These are phyloP conservation scores for Capsella bursapastoris DNA, from an alignment of 345 rosid genomes.

Conservation along the genomic window DNA sequence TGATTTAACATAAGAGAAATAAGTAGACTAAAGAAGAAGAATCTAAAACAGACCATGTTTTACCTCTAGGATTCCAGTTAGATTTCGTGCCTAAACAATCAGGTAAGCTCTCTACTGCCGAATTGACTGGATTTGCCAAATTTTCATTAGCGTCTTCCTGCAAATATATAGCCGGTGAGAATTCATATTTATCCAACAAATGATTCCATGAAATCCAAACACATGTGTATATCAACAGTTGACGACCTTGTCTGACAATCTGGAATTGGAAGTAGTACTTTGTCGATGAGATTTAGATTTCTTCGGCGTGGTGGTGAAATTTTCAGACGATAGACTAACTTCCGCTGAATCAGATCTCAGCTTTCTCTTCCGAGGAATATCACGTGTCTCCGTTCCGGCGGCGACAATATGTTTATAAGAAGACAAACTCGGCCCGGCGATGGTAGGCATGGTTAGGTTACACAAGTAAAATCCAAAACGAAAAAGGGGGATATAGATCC, in stretches of 20 bases:
- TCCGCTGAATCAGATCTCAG: slow-evolving; percentile 48
- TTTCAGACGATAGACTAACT: not conserved
- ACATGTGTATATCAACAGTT: too few species aligned
- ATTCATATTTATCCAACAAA: not conserved
- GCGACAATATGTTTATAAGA: slow-evolving; percentile 36
- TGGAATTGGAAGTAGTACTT: too few species aligned
- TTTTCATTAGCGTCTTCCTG: slow-evolving; percentile 22
- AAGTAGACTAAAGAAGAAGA: not conserved
- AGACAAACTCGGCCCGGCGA: slow-evolving; percentile 48
- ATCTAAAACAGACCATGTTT: slow-evolving; percentile 2
- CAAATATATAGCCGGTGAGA: slow-evolving; percentile 1
- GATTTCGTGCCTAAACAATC: slow-evolving; percentile 36
- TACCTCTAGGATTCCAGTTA: slow-evolving; percentile 72
- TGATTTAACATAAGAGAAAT: not conserved
- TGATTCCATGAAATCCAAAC: too few species aligned
- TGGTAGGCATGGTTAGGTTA: slow-evolving; percentile 55
- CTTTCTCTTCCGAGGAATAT: slow-evolving; percentile 55
- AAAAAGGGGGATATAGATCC: not conserved
- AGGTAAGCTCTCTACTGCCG: slow-evolving; percentile 33
- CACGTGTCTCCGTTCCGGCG: slow-evolving; percentile 35
- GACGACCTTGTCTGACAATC: too few species aligned
- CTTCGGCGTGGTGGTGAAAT: slow-evolving; percentile 37
- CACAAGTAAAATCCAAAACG: too few species aligned
- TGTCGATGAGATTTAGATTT: slow-evolving; percentile 53
- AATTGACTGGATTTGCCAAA: not conserved